Conservation (phyloP, 371 early-diverging fungal species). For the Haplosporangium sp. region DNA sequence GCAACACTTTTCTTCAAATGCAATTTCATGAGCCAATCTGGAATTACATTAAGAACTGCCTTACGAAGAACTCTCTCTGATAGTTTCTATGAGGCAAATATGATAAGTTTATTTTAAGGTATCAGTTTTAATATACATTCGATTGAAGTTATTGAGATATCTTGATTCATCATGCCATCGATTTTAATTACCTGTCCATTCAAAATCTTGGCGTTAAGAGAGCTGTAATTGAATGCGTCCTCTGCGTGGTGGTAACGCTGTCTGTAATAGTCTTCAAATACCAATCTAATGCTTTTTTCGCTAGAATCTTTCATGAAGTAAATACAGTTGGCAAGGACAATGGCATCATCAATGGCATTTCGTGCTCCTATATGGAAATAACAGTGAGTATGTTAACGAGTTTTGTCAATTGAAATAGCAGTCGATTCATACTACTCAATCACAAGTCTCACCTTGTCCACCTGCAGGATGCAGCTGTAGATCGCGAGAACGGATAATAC, state of each 20-base stretch:
- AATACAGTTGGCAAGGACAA: slow-evolving; percentile 13
- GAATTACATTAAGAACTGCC: slow-evolving; percentile 2
- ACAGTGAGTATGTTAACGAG: not conserved
- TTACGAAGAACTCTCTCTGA: not conserved
- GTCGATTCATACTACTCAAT: too few relatives aligned
- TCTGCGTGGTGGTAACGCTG: slow-evolving; percentile 14
- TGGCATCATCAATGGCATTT: slow-evolving; percentile 24
- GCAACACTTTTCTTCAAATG: not conserved
- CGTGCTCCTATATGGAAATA: slow-evolving; percentile 6
- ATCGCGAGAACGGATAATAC: not conserved
- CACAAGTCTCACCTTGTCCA: not conserved
- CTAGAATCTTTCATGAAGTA: not conserved
- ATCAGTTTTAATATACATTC: not conserved
- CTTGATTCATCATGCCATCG: too few relatives aligned
- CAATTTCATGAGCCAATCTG: not conserved
- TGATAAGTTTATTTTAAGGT: too few relatives aligned
- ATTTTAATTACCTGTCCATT: not conserved
- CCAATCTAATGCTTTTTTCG: not conserved
- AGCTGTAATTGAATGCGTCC: not conserved
- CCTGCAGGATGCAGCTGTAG: not conserved
- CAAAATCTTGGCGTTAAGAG: not conserved
- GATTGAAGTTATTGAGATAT: not conserved
- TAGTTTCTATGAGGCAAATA: not conserved
- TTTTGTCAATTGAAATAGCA: not conserved
- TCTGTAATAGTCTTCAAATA: slow-evolving; percentile 5